A percentile compares a stretch with the other conserved stretches of the same genome.
These are phyloP conservation scores for Exophiala calicioides DNA, from an alignment of 2,329 filamentous ascomycete genomes.

Conservation along the genomic window DNA sequence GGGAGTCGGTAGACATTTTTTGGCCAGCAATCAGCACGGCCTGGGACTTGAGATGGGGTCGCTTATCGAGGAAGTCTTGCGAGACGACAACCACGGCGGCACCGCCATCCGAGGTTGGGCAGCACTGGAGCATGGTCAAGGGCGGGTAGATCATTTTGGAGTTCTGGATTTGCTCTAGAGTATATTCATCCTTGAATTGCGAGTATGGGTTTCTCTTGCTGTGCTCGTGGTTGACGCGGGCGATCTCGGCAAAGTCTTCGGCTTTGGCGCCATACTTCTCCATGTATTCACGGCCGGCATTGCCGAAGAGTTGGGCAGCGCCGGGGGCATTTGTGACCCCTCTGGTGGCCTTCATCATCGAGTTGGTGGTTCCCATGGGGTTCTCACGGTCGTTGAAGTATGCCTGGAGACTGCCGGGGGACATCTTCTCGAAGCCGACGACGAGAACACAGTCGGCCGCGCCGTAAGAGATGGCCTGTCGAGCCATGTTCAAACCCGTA, in stretches of 20 bases:
- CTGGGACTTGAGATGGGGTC: conserved; percentile 76
- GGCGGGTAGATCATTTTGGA: conserved; percentile 79
- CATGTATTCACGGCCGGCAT: conserved; percentile 91
- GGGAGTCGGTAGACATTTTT: conserved; percentile 79
- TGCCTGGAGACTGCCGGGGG: conserved; percentile 77
- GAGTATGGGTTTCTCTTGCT: conserved; percentile 92
- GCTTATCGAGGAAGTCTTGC: conserved; percentile 80
- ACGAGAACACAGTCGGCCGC: conserved; percentile 86
- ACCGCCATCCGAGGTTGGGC: conserved; percentile 89
- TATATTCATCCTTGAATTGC: conserved; percentile 94
- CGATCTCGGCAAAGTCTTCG: conserved; percentile 94
- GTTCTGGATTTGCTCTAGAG: conserved; percentile 75
- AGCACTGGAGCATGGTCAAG: conserved; percentile 97
- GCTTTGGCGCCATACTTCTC: conserved; percentile 85
- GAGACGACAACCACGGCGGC: conserved; percentile 88
- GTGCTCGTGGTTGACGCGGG: conserved; percentile 88
- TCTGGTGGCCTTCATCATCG: conserved; percentile 81
- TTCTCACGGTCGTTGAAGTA: conserved; percentile 84
- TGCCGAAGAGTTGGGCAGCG: conserved; percentile 92
- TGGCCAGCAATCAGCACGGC: conserved; percentile 91
- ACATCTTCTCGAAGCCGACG: conserved; percentile 98
- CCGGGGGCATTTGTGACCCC: conserved; percentile 80
- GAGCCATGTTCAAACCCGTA: conserved; percentile 81
- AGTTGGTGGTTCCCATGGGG: conserved; percentile 69
- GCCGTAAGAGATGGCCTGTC: conserved; percentile 76